Evolutionary conservation across 495 filamentous ascomycete species (phyloP), one percentile per base, ranked within the genome.

Genomic region (Haplographium delicatum): DNA sequence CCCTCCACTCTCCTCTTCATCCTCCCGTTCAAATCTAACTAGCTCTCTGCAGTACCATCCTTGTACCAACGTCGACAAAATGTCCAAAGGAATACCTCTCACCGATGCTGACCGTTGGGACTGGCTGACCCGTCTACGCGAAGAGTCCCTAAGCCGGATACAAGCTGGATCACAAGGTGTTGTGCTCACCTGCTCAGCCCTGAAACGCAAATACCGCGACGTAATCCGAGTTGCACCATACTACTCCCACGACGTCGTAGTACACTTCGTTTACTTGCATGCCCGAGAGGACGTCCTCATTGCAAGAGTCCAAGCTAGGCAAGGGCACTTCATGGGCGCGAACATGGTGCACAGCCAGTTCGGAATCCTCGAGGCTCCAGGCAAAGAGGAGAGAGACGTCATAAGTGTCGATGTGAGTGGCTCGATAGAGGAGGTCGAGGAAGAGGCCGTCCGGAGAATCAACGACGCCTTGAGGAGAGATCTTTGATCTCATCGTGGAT

Each of bases 21-120:
- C n/a, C n/a, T 37, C 19, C 15, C 22, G 31, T 48, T 33, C 47
- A 41, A 27, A 58, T 27, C 24, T 40, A 50, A 63, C 39, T 47
- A 47, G 51, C 45, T 26, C 43, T 31, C n/a, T 30, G 20, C 59
- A 99, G 94, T 97, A 80, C 68, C 94, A 99, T 65, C 77, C 90
- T 2, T 59, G 74, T 44, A 68, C 83, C 46, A 97, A 96, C 72
- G 84, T 95, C 62, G 82, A 91, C 27, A 99, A 99, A 68, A 99
- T 99, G 94, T 72, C 79, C 63, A 72, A 79, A 58, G 88, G 88
- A 54, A 85, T 82, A 33, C 89, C 94, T 5, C 75, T 99, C 42
- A 97, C 90, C 42, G 94, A 99, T 65, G 82, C 81, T 55, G 94
- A 99, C 68, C 87, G 94, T 50, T 97, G 94, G 94, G 91, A 95